A percentile compares a stretch with the other conserved stretches of the same genome.
Conservation (phyloP, 192 early-diverging fungal species). For the Phycomyces blakesleeanus region DNA sequence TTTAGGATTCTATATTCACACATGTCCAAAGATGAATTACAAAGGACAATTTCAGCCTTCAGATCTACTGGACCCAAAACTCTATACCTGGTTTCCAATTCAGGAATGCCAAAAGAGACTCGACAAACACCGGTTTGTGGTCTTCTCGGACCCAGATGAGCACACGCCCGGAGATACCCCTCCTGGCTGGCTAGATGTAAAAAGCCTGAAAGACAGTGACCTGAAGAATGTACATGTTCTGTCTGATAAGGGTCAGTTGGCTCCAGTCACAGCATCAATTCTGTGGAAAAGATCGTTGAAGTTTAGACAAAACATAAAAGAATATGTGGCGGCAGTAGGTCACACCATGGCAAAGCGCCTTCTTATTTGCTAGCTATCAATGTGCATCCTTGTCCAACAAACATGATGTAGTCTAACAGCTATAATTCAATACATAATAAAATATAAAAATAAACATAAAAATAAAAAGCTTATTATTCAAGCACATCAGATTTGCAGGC, state of each 20-base stretch:
- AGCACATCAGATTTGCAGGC: too few species aligned
- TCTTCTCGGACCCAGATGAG: conserved; percentile 32
- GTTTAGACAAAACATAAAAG: background rate
- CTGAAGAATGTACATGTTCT: conserved; percentile 1
- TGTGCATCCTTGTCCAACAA: too few species aligned
- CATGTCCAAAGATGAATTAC: conserved; percentile 91
- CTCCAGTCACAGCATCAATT: background rate
- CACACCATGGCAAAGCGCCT: background rate
- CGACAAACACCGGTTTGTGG: conserved; percentile 48
- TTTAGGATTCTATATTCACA: conserved; percentile 86
- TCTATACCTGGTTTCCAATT: conserved; percentile 49
- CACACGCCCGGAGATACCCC: background rate
- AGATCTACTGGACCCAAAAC: conserved; percentile 71
- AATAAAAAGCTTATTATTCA: too few species aligned
- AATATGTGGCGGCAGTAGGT: conserved; percentile 1
- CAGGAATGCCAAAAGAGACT: conserved; percentile 48
- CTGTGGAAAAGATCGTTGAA: background rate
- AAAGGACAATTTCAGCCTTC: conserved; percentile 87
- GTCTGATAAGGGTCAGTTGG: background rate
- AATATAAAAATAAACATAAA: too few species aligned
- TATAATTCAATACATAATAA: too few species aligned
- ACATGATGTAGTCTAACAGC: too few species aligned
- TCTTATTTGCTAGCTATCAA: background rate
- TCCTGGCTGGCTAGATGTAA: conserved; percentile 12
- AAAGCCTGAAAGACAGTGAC: background rate